Percentiles rank a stretch among this genome's conserved stretches.
These are phyloP conservation scores for Amylostereum chailletii DNA, from an alignment of 1,284 basidiomycete species.

Conservation along the genomic window DNA sequence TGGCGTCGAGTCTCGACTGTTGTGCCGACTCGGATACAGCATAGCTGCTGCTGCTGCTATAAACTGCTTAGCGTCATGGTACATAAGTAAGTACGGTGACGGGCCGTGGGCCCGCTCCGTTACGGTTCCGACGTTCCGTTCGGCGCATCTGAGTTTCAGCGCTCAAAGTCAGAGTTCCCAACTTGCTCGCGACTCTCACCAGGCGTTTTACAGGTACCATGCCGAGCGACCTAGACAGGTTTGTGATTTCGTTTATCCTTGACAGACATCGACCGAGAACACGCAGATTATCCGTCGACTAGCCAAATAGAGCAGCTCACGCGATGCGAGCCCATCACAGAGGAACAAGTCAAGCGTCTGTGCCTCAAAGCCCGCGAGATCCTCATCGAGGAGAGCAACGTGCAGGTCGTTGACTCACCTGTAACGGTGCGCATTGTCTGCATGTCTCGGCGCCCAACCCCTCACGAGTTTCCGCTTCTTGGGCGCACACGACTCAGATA, in stretches of 20 bases:
- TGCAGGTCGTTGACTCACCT: slow-evolving; percentile 93
- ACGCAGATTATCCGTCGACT: neutral
- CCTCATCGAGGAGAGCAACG: slow-evolving; percentile 94
- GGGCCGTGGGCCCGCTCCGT: no score
- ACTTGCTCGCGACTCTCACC: no score
- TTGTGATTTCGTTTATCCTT: slow-evolving; percentile 11
- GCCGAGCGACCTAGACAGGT: slow-evolving; percentile 44
- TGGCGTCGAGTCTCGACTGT: no score
- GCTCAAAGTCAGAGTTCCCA: no score
- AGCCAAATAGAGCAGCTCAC: slow-evolving; percentile 86
- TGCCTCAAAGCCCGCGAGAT: slow-evolving; percentile 96
- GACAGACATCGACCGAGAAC: neutral
- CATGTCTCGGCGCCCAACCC: neutral
- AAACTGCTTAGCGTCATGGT: no score
- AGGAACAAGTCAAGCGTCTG: slow-evolving; percentile 86
- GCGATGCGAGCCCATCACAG: slow-evolving; percentile 88
- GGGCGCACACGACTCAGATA: slow-evolving; percentile 45
- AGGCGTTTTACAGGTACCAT: slow-evolving; percentile 15
- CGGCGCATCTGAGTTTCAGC: no score
- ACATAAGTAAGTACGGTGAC: no score
- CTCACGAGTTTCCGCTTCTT: neutral
- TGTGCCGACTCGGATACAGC: no score
- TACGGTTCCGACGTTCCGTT: no score
- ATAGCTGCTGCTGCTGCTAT: no score
- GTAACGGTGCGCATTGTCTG: slow-evolving; percentile 61